Evolutionary conservation across 2,329 filamentous ascomycete genomes (phyloP).

Genomic region (Neoascochyta sp.): DNA sequence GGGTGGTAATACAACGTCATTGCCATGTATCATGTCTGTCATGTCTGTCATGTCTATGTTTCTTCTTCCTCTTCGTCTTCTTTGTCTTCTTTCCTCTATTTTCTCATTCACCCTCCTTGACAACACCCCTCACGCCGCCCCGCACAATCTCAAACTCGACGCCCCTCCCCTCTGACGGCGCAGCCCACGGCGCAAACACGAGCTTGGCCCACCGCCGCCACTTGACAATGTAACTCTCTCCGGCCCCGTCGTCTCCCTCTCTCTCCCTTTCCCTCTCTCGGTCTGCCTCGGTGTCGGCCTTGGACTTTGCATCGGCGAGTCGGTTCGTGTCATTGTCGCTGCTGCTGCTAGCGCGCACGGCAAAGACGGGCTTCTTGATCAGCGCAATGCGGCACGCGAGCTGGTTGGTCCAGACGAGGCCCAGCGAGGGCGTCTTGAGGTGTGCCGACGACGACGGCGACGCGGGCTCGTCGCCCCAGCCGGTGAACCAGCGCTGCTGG

Average conservation of each 20-base stretch:
- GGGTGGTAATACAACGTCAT: too few relatives aligned
- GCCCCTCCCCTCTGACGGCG: constrained; percentile 50
- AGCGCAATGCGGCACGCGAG: constrained; percentile 78
- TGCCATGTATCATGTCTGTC: too few relatives aligned
- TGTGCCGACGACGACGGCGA: constrained; percentile 16
- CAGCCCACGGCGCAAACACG: constrained; percentile 79
- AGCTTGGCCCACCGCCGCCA: constrained; percentile 81
- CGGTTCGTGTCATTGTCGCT: constrained; percentile 4
- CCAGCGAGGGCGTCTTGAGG: constrained; percentile 82
- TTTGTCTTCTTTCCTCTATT: too few relatives aligned
- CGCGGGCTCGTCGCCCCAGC: constrained; percentile 70
- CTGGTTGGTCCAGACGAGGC: constrained; percentile 88
- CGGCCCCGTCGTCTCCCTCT: too few relatives aligned
- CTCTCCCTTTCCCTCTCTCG: too few relatives aligned
- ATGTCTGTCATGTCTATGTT: not conserved
- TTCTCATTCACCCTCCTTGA: constrained; percentile 7
- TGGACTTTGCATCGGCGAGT: constrained; percentile 26
- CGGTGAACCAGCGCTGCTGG: constrained; percentile 92
- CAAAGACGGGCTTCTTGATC: constrained; percentile 62
- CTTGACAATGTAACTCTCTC: constrained; percentile 47
- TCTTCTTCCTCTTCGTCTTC: not conserved
- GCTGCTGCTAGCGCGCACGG: constrained; percentile 14
- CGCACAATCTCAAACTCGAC: constrained; percentile 67
- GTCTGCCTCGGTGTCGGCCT: constrained; percentile 41
- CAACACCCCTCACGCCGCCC: constrained; percentile 25